Base-by-base conservation (phyloP, 2,329 filamentous ascomycete genomes). In the Rutstroemia sp. region DNA sequence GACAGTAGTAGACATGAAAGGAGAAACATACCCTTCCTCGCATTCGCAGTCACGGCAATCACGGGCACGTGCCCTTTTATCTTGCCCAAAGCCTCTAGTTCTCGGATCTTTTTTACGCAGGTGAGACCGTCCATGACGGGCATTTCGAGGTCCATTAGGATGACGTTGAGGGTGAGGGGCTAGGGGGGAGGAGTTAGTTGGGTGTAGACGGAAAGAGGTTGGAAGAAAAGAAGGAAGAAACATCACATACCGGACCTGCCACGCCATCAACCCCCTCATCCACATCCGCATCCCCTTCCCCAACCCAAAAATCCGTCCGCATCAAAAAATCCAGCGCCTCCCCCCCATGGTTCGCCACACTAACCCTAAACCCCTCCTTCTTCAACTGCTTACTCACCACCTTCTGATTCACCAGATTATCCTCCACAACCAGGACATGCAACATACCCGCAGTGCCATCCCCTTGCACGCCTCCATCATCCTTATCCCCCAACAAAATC, bases 141-240 rank as follows among this genome's bases (percentile, higher is more conserved):
- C 88, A 91, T 91, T 65, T 90, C 87, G 50, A 90, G 76, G 66
- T 92, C 88, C 87, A 91, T 90, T 4, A 91, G 71, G 8, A 91
- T 83, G 47, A 90, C 77, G 14, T 81, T 82, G 21, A 88, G 77
- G n/a, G 16, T 19, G 27, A 30, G 27, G 27, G 8, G 27, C 27
- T 30, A 30, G 27, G 27, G 1, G 27, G 10, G 7, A 10, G 7
- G 27, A 9, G 7, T 30, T 10, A 30, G 9, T 30, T 30, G 27
- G 7, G 27, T 10, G 27, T 12, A 9, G 27, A 30, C 3, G 9
- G 27, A 48, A 7, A 48, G 2, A 12, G 14, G 46, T 7, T 2
- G 2, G 14, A 12, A 12, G n/a, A 18, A 19, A 34, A 25, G 34
- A 34, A 37, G n/a, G 12, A 37, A 38, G 10, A 12, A 45, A 12